phyloP scores from a whole-genome alignment of 208 protist species.

The Acanthamoeba polyphaga region DNA sequence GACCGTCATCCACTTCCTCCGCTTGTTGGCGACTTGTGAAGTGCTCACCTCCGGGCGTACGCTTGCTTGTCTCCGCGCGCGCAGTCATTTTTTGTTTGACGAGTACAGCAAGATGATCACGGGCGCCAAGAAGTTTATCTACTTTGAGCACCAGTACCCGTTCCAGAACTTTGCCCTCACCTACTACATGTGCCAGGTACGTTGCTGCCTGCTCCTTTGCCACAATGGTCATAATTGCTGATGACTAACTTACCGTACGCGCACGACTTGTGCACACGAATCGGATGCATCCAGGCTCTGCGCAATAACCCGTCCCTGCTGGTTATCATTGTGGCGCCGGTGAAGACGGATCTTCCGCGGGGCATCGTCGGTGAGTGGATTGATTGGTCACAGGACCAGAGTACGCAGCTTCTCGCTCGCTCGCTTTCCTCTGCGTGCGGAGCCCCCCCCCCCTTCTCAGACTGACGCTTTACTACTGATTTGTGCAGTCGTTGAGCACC shows the following conservation, averaged over 20 bases:
- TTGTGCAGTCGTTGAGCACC: constrained; percentile 81
- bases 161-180: constrained; percentile 87
- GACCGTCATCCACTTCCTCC: neutral
- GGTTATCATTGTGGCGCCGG: constrained; percentile 82
- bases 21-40: neutral
- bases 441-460: no score
- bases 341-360: constrained; percentile 85
- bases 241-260: neutral
- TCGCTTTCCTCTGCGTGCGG: neutral
- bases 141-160: constrained; percentile 87
- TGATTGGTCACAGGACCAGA: constrained; percentile 87
- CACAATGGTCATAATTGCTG: neutral
- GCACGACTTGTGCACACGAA: neutral
- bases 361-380: constrained; percentile 85
- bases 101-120: constrained; percentile 85
- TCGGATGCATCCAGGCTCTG: constrained; percentile 70
- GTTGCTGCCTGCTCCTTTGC: neutral
- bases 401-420: neutral
- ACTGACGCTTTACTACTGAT: no score
- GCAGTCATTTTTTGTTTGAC: constrained; percentile 82
- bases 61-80: neutral
- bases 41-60: neutral
- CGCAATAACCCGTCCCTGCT: constrained; percentile 79
- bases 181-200: constrained; percentile 84
- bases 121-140: constrained; percentile 84